Percentiles rank a stretch among this genome's conserved stretches.
Conservation (phyloP, 2,329 filamentous ascomycete species). For the Diaporthe citri region DNA sequence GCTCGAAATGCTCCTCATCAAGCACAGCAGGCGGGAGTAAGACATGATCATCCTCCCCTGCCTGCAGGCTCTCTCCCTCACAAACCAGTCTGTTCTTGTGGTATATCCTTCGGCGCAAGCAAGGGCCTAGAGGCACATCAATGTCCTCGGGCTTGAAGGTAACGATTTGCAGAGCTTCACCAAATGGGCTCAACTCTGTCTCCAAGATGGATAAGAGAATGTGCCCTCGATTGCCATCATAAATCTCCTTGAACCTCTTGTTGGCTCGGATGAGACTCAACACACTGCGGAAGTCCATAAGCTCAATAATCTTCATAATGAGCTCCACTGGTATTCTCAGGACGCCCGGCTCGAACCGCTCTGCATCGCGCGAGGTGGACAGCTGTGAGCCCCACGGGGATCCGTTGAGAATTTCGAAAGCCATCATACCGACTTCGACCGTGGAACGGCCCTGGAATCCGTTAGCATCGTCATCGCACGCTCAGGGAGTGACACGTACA, state of each 20-base stretch:
- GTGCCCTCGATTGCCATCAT: constrained; percentile 53
- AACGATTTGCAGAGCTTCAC: constrained; percentile 61
- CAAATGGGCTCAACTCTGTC: constrained; percentile 58
- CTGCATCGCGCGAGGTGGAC: background rate
- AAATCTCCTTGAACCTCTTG: constrained; percentile 55
- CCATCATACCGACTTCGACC: too few species aligned
- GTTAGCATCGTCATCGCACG: background rate
- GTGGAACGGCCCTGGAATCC: background rate
- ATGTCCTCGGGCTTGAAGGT: constrained; percentile 57
- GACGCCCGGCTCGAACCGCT: constrained; percentile 40
- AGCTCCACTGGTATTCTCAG: constrained; percentile 59
- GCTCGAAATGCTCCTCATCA: constrained; percentile 44
- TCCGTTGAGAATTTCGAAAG: background rate
- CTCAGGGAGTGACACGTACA: background rate
- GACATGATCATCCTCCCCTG: background rate
- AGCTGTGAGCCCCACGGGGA: background rate
- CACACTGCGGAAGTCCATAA: constrained; percentile 57
- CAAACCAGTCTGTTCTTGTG: constrained; percentile 55
- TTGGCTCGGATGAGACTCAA: constrained; percentile 55
- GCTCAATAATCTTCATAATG: constrained; percentile 60
- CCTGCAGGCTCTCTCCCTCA: constrained; percentile 19
- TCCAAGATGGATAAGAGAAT: constrained; percentile 59
- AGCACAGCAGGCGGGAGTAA: constrained; percentile 39
- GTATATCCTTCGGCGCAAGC: constrained; percentile 54
- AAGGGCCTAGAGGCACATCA: constrained; percentile 48